Evolutionary conservation across 345 rosid genomes (phyloP), one percentile per base, ranked within the genome.

Genomic region (Odontarrhena argentea): DNA sequence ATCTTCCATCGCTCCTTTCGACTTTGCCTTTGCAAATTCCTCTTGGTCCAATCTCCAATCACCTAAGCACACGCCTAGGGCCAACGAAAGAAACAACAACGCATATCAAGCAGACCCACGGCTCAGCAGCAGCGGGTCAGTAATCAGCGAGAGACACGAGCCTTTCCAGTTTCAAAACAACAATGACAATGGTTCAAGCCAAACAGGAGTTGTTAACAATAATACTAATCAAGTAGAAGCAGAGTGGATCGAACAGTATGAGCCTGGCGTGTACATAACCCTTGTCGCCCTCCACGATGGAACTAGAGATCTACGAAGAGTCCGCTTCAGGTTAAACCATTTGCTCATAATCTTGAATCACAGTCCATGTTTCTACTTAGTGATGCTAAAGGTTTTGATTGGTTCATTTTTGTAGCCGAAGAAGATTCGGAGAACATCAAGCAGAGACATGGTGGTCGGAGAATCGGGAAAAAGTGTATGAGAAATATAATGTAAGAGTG

Each of bases 361-460:
- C 46, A 45, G 24, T 55, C 51, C 51, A 15, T 8, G 3, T 1
- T 22, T 41, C 1, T 8, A 6, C 47, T 51, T 11, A 62, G 41
- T 65, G 54, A 65, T 54, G 57, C 60, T 65, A 36, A 59, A 42
- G 35, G 12, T 54, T 43, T 25, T 54, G 34, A 55, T 15, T 52
- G 66, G 3, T 30, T 26, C 10, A 9, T 15, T 42, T 55, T 10
- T 78, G 76, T 83, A 91, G 97, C 71, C 96, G 96, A 48, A 79
- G 92, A 80, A 88, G 89, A 77, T 94, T 91, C 13, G 90, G 88
- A 3, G 99, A 94, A 80, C 96, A 94, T 47, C 96, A 94, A 78
- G 99, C 97, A 1, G 96, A 91, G 81, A 82, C 87, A 1, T 94
- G 99, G 97, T 94, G 99, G 99, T 91, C 96, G 41, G 97, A 94